A percentile compares a stretch with the other conserved stretches of the same genome.
These are phyloP conservation scores for Cladobotryum mycophilum DNA, from an alignment of 2,329 filamentous ascomycete genomes.

Conservation along the genomic window DNA sequence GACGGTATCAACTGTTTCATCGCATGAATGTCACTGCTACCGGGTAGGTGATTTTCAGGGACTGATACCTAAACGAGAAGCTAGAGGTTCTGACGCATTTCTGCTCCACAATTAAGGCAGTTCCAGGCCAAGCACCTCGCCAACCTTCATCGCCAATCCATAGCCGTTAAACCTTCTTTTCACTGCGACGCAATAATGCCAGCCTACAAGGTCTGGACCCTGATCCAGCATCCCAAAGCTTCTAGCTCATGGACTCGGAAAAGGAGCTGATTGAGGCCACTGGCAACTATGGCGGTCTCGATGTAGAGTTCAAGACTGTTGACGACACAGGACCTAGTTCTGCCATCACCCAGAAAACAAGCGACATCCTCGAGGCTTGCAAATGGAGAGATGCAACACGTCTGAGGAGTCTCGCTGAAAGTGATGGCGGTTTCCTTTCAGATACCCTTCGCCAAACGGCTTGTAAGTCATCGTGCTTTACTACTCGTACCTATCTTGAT, in stretches of 20 bases:
- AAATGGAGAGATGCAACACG: constrained; percentile 47
- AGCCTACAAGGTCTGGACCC: neutral
- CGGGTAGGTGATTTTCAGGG: no score
- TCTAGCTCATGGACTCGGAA: constrained; percentile 14
- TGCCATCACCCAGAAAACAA: constrained; percentile 27
- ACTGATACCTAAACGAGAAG: no score
- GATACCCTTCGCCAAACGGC: constrained; percentile 65
- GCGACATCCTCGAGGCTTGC: constrained; percentile 51
- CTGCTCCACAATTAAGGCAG: no score
- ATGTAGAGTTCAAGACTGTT: constrained; percentile 1
- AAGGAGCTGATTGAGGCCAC: constrained; percentile 6
- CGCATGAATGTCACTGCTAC: no score
- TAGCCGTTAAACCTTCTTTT: neutral
- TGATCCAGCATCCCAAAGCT: constrained; percentile 2
- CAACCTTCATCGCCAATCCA: no score
- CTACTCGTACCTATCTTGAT: neutral
- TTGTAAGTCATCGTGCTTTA: constrained; percentile 54
- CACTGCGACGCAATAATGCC: constrained; percentile 7
- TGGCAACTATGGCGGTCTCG: constrained; percentile 6
- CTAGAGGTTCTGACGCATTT: no score
- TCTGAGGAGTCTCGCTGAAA: constrained; percentile 54
- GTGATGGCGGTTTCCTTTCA: constrained; percentile 59
- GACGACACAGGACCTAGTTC: constrained; percentile 12
- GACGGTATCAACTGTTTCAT: no score
- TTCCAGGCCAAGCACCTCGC: no score